Evolutionary conservation across 129 eudicot species (phyloP).

Genomic region (Tanacetum coccineum): DNA sequence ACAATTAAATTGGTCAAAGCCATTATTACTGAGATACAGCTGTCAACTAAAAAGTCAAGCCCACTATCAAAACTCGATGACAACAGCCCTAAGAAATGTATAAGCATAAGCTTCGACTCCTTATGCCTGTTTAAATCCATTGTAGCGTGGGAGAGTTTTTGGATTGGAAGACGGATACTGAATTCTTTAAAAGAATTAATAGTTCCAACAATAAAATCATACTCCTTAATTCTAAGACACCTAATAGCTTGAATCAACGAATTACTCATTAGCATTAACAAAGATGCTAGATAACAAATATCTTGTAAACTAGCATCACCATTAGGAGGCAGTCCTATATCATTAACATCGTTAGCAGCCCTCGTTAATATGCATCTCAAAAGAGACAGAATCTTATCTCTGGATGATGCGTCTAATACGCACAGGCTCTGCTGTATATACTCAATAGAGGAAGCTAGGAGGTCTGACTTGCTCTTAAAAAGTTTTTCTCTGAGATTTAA

Average conservation of each 20-base stretch:
- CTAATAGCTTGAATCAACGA: conserved; percentile 56
- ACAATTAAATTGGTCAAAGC: conserved; percentile 48
- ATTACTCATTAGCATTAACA: conserved; percentile 71
- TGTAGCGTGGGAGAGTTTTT: conserved; percentile 23
- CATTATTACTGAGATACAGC: conserved; percentile 53
- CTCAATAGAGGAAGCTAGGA: conserved; percentile 44
- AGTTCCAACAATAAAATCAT: conserved; percentile 40
- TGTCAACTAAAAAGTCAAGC: conserved; percentile 55
- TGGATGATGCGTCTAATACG: conserved; percentile 38
- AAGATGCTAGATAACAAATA: conserved; percentile 62
- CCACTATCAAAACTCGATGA: conserved; percentile 54
- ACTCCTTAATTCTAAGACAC: conserved; percentile 40
- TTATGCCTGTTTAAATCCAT: conserved; percentile 36
- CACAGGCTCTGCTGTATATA: conserved; percentile 45
- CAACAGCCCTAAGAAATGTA: conserved; percentile 64
- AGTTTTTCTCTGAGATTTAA: conserved; percentile 22
- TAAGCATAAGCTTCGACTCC: conserved; percentile 56
- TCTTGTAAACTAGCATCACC: conserved; percentile 47
- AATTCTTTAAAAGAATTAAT: conserved; percentile 44
- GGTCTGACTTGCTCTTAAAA: conserved; percentile 37
- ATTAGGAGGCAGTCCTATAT: conserved; percentile 26
- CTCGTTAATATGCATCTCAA: conserved; percentile 42
- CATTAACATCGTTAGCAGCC: conserved; percentile 43
- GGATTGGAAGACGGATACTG: conserved; percentile 41
- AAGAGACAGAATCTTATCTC: conserved; percentile 42